phyloP scores from a whole-genome alignment of 306 rosid genomes.

The Quillaja saponaria region DNA sequence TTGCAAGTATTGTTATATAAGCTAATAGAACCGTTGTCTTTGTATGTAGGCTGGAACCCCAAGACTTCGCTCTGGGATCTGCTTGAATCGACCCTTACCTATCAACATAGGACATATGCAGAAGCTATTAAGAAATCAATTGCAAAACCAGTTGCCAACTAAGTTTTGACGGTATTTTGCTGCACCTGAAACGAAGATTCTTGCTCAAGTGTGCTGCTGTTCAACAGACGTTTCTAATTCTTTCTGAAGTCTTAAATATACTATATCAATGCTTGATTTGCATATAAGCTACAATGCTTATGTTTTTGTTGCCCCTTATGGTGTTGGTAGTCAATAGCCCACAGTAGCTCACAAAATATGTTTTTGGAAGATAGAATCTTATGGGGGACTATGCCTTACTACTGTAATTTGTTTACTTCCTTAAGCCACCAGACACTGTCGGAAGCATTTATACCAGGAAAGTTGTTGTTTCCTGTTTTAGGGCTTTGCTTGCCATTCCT shows the following conservation, averaged over 20 bases:
- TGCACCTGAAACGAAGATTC: conserved; percentile 26
- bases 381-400: conserved; percentile 27
- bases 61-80: conserved; percentile 88
- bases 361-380: conserved; percentile 31
- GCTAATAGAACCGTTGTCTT: conserved; percentile 15
- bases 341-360: conserved; percentile 22
- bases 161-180: conserved; percentile 13
- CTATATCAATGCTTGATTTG: conserved; percentile 31
- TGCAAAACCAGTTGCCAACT: conserved; percentile 70
- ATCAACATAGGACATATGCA: conserved; percentile 90
- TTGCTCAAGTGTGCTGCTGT: conserved; percentile 36
- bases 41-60: conserved; percentile 73
- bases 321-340: conserved; percentile 36
- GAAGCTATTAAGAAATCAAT: conserved; percentile 71
- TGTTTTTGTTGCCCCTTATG: conserved; percentile 20
- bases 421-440: conserved; percentile 35
- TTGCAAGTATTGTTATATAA: conserved; percentile 5
- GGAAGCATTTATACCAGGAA: conserved; percentile 35
- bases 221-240: conserved; percentile 35
- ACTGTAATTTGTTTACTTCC: conserved; percentile 38
- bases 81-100: conserved; percentile 90
- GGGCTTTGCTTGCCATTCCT: no score
- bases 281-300: conserved; percentile 40
- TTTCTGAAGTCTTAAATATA: conserved; percentile 24
- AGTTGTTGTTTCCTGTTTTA: no score